Conservation (phyloP, 177 flowering plant species). For the Telopea speciosissima region DNA sequence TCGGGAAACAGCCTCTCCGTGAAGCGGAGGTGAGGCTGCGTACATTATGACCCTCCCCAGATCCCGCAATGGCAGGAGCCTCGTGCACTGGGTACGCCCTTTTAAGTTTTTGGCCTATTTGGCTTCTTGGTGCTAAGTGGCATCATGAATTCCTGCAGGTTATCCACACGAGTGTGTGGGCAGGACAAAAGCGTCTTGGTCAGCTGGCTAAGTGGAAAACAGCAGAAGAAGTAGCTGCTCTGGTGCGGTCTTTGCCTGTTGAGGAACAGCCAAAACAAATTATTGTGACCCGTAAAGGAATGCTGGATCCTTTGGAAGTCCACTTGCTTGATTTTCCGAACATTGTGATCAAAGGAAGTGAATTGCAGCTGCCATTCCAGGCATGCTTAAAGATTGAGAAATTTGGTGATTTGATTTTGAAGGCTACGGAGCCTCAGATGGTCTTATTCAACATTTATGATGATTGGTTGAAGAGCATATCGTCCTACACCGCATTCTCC, state of each 20-base stretch:
- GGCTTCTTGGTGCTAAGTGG: neutral
- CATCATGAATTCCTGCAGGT: slow-evolving; percentile 44
- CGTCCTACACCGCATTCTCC: slow-evolving; percentile 97
- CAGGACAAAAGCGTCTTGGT: slow-evolving; percentile 99
- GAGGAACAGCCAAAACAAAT: slow-evolving; percentile 99
- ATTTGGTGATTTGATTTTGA: slow-evolving; percentile 93
- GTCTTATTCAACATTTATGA: slow-evolving; percentile 97
- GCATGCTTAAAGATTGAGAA: slow-evolving; percentile 99
- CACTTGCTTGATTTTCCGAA: slow-evolving; percentile 97
- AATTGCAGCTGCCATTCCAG: slow-evolving; percentile 96
- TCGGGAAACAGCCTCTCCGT: too few species aligned
- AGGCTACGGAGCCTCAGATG: slow-evolving; percentile 99
- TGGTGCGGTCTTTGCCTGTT: slow-evolving; percentile 95
- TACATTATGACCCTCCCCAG: too few species aligned
- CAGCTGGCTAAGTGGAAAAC: slow-evolving; percentile 99
- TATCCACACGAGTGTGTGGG: slow-evolving; percentile 99
- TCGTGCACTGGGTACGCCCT: too few species aligned
- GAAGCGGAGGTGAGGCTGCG: too few species aligned
- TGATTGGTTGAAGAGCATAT: slow-evolving; percentile 98
- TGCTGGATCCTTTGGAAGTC: slow-evolving; percentile 98
- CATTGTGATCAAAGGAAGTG: slow-evolving; percentile 97
- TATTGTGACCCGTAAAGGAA: slow-evolving; percentile 98
- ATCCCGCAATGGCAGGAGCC: too few species aligned
- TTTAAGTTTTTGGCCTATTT: neutral
- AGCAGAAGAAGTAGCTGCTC: slow-evolving; percentile 99